Evolutionary conservation across 768 basidiomycete genomes (phyloP), one percentile per base, ranked within the genome.

Genomic region (Collybia sordida): DNA sequence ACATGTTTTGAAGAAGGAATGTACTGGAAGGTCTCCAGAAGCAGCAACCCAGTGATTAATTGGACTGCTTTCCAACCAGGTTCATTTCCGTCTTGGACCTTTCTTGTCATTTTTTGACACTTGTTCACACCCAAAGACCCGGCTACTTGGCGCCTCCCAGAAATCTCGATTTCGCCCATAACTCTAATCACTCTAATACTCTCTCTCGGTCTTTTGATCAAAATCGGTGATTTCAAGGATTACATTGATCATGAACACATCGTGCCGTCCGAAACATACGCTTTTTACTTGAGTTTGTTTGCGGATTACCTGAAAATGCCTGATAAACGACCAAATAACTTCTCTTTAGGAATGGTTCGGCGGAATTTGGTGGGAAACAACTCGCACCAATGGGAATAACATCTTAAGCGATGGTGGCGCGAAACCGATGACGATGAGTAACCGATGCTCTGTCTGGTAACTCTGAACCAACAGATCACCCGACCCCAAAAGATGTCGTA

Each of bases 161-260:
- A 37, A 63, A 74, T 74, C 72, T 72, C 69, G 72, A 72, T 74
- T 69, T 42, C 51, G 53, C 54, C 42, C 60, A 59, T 64, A 71
- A 79, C 76, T 72, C 72, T 77, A 77, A 77, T 73, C 69, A 76
- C 76, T 72, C 69, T 77, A 76, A 77, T 77, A 75, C 73, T 68
- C 67, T 74, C 72, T 70, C 64, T 60, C 54, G 44, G 23, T 51
- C 42, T 38, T n/a, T 22, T 40, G 51, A 38, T 49, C 49, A 34
- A 47, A 31, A 34, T 28, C 8, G 31, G 21, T 28, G 6, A 21
- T 45, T 40, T 40, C 24, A 48, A 27, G 39, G 21, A 39, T 34
- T 41, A 17, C 43, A 23, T 22, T 24, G 14, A 18, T 49, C 28
- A 18, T 23, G 21, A 19, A 42, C 6, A 37, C 25, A 14, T 45